These are phyloP conservation scores for Apiotrichum brassicae DNA, from an alignment of 1,284 basidiomycete species.

Conservation along the genomic window DNA sequence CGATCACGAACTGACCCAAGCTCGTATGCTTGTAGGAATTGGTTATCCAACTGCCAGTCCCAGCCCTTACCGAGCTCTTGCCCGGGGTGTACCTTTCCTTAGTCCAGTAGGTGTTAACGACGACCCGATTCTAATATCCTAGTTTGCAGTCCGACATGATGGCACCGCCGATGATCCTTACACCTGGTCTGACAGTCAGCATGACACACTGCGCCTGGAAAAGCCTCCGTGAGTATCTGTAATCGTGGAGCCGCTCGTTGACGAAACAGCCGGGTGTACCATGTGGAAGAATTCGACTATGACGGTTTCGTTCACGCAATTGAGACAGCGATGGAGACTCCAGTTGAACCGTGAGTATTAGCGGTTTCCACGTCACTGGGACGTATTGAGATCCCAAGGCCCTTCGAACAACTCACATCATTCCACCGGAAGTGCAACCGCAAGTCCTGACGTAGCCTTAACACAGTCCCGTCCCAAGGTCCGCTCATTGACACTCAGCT, in stretches of 20 bases:
- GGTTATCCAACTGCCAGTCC: constrained; percentile 14
- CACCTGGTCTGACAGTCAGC: constrained; percentile 19
- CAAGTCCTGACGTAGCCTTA: neutral
- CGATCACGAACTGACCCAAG: constrained; percentile 13
- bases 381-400: too few species aligned
- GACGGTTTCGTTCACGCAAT: constrained; percentile 20
- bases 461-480: neutral
- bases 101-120: constrained; percentile 4
- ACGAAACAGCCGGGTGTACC: constrained; percentile 23
- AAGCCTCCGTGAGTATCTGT: constrained; percentile 14
- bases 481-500: neutral
- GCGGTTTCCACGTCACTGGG: neutral
- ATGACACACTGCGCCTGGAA: constrained; percentile 19
- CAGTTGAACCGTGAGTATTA: constrained; percentile 19
- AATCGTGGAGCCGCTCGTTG: neutral
- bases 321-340: constrained; percentile 13
- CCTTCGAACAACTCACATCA: too few species aligned
- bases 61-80: constrained; percentile 6
- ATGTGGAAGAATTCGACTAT: constrained; percentile 21
- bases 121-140: neutral
- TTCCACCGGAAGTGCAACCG: too few species aligned
- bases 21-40: constrained; percentile 21
- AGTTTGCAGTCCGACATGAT: constrained; percentile 12
- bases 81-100: constrained; percentile 8
- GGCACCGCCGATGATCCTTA: constrained; percentile 9